phyloP scores from a whole-genome alignment of 2,329 filamentous ascomycete species.

The Chaetomiaceae sp. region DNA sequence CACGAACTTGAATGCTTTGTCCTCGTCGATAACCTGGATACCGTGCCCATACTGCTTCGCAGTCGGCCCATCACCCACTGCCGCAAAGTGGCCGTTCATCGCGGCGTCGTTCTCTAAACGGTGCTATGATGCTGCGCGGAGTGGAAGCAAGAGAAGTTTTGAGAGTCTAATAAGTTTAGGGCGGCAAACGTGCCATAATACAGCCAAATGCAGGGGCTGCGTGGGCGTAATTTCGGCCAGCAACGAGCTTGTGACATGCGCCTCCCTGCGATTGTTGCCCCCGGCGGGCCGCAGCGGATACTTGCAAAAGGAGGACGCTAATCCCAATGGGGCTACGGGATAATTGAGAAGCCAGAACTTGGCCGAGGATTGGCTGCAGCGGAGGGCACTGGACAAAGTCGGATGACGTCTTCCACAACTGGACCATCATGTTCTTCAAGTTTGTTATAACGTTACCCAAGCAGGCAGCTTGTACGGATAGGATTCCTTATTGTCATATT shows the following conservation, averaged over 20 bases:
- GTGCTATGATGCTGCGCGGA: neutral
- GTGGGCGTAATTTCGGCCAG: constrained; percentile 7
- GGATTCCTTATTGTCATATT: too few species aligned
- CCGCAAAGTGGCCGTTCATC: constrained; percentile 80
- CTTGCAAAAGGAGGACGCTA: neutral
- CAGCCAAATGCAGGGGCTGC: neutral
- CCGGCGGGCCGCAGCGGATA: neutral
- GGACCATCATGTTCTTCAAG: too few species aligned
- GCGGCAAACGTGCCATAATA: constrained; percentile 6
- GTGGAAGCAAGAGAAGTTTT: neutral
- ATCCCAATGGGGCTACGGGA: neutral
- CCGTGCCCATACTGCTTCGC: constrained; percentile 79
- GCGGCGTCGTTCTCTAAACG: constrained; percentile 6
- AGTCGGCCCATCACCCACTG: constrained; percentile 61
- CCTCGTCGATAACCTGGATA: constrained; percentile 93
- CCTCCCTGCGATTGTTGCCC: neutral
- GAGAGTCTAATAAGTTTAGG: neutral
- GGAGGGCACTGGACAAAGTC: neutral
- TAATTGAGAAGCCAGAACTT: too few species aligned
- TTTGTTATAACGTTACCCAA: too few species aligned
- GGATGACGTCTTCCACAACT: constrained; percentile 11
- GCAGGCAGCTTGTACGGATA: too few species aligned
- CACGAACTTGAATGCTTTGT: constrained; percentile 92
- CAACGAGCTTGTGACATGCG: neutral
- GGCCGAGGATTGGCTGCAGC: too few species aligned